Evolutionary conservation across 1,284 basidiomycete species (phyloP).

Genomic region (Caloboletus inedulis): DNA sequence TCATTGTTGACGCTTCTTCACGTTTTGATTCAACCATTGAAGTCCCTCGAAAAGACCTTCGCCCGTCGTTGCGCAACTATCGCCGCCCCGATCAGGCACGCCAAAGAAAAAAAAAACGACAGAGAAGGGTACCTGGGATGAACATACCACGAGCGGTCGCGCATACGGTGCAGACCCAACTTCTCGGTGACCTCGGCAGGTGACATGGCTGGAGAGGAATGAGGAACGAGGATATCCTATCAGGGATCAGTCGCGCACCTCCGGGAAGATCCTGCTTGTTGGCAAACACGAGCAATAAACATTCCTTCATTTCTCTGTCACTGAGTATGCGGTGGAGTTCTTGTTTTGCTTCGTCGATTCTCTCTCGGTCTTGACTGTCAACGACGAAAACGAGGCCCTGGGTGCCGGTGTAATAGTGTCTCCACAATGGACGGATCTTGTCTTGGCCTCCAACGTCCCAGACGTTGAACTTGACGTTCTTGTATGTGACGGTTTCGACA

Average conservation of each 20-base stretch:
- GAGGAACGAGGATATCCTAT: neutral
- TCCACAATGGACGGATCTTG: conserved; percentile 97
- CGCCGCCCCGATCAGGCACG: conserved; percentile 11
- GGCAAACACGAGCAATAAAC: conserved; percentile 94
- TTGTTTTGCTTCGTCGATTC: conserved; percentile 95
- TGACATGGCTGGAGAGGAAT: conserved; percentile 72
- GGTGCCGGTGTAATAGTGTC: conserved; percentile 98
- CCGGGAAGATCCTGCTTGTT: conserved; percentile 99
- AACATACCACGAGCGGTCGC: conserved; percentile 98
- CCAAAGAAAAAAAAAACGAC: neutral
- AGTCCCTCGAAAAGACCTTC: conserved; percentile 95
- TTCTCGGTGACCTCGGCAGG: conserved; percentile 99
- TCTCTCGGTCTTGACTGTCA: conserved; percentile 86
- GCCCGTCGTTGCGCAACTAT: conserved; percentile 91
- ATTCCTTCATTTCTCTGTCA: conserved; percentile 98
- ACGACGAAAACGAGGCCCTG: conserved; percentile 99
- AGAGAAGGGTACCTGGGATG: conserved; percentile 82
- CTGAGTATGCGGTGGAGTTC: conserved; percentile 96
- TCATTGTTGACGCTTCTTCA: conserved; percentile 82
- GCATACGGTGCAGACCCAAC: conserved; percentile 92
- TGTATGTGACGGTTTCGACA: conserved; percentile 99
- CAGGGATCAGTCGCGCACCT: conserved; percentile 52
- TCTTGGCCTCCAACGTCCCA: conserved; percentile 99
- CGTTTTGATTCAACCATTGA: conserved; percentile 95
- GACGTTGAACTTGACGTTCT: conserved; percentile 99